Evolutionary conservation across 176 grass and related monocot genomes (phyloP), one percentile per base, ranked within the genome.

Genomic region (Lolium multiflorum): DNA sequence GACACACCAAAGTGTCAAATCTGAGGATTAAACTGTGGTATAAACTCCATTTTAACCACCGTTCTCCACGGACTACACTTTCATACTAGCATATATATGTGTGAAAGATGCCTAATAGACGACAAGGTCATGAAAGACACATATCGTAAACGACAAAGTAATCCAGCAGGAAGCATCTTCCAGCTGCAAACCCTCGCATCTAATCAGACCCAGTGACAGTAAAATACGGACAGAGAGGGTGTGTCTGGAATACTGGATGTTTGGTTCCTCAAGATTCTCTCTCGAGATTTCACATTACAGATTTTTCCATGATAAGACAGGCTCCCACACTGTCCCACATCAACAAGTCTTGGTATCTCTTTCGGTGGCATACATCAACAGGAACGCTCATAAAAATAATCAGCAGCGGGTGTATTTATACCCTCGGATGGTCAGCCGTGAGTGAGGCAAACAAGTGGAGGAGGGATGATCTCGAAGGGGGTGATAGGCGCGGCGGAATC

Each of bases 121-220:
- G n/a, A n/a, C n/a, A n/a, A n/a, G n/a, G n/a, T n/a, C n/a, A n/a
- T n/a, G n/a, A n/a, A n/a, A n/a, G n/a, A n/a, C n/a, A n/a, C n/a
- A 58, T 58, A 7, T n/a, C 18, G n/a, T 77, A 50, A 58, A 60
- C 38, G 68, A 73, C 81, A 59, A 82, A 28, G 22, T 44, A 16
- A 3, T 11, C 18, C 15, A 83, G 38, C 68, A 46, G 21, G 8
- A 73, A 83, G 52, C 68, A 83, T 73, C 66, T 58, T 12, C 72
- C 7, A 43, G 10, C 12, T 4, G 41, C 15, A 80, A 48, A 63
- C 1, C 14, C 14, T 20, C 1, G 56, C 12, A 47, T 79, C 76
- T 78, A 20, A 4, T 39, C 16, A 14, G 21, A 8, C 10, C 14
- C 18, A 7, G 26, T 22, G 31, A 77, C 9, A 78, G n/a, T n/a